Evolutionary conservation across 352 stramenopile species (phyloP), one percentile per base, ranked within the genome.

Genomic region (Phytopythium montanum): DNA sequence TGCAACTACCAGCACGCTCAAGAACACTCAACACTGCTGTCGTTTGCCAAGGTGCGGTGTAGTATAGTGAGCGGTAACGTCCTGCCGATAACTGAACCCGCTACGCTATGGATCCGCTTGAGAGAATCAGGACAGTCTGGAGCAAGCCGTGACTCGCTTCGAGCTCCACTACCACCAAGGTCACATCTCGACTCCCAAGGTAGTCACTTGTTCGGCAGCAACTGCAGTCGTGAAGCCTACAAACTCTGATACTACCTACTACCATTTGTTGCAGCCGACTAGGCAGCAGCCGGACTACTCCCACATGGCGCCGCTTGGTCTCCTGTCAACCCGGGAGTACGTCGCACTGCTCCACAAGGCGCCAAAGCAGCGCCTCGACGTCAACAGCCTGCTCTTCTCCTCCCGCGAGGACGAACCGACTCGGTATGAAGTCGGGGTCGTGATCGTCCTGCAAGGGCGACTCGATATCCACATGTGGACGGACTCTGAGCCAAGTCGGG

Each of bases 131-230:
- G 64, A 75, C 36, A 70, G 61, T 18, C 31, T 75, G 10, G 65
- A 75, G 44, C 58, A 62, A 50, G 56, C 69, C 28, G 44, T 55
- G 33, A 42, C 69, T 3, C 62, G 60, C 36, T 79, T 79, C 26
- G 61, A 62, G 6, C 59, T 82, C 14, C 38, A 48, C 4, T 76
- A 61, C 26, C 68, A 79, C 25, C 69, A 69, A n/a, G 59, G 60
- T 7, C 25, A 52, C 4, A 52, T 76, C 14, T 5, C 31, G 4
- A 42, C 46, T 21, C 25, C 54, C 10, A 58, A 59, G 33, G 62
- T 61, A 46, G 48, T 7, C 26, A 38, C 8, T 42, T 42, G 36
- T 42, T n/a, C 19, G n/a, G 14, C 5, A 16, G 9, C 8, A 28
- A 9, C n/a, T 48, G 8, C n/a, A 18, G 41, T 48, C n/a, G 6